These are phyloP conservation scores for Nicotiana undulata DNA, from an alignment of 257 asterid species.

Conservation along the genomic window DNA sequence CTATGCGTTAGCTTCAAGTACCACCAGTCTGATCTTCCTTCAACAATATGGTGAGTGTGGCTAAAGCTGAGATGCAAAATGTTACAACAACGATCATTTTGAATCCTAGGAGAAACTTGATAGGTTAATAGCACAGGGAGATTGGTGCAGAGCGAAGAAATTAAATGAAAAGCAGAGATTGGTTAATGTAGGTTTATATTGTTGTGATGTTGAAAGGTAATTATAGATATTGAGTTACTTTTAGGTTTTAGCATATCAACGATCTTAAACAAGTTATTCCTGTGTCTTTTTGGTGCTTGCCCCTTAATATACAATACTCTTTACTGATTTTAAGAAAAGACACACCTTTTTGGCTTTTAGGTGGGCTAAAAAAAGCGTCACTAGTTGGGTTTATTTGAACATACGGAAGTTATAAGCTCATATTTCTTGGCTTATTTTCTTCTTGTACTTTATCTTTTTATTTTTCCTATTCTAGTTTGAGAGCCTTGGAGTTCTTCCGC, in stretches of 20 bases:
- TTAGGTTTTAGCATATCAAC: neutral
- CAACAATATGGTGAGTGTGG: neutral
- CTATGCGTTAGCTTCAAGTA: neutral
- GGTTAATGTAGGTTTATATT: neutral
- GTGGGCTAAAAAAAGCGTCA: neutral
- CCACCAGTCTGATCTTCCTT: neutral
- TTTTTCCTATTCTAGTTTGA: constrained; percentile 2
- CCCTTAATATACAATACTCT: neutral
- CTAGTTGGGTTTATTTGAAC: neutral
- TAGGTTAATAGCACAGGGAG: neutral
- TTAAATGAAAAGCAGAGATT: neutral
- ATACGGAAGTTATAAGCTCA: neutral
- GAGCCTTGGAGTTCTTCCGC: neutral
- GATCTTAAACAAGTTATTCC: neutral
- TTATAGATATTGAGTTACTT: neutral
- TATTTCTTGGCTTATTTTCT: neutral
- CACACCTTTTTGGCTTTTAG: neutral
- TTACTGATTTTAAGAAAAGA: neutral
- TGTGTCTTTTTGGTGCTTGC: neutral
- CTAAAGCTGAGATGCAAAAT: constrained; percentile 1
- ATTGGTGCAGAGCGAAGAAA: neutral
- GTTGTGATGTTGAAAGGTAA: neutral
- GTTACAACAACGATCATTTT: neutral
- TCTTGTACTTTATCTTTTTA: neutral
- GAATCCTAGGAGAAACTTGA: neutral